These are phyloP conservation scores for Angomonas ambiguus DNA, from an alignment of 208 protist species.

Conservation along the genomic window DNA sequence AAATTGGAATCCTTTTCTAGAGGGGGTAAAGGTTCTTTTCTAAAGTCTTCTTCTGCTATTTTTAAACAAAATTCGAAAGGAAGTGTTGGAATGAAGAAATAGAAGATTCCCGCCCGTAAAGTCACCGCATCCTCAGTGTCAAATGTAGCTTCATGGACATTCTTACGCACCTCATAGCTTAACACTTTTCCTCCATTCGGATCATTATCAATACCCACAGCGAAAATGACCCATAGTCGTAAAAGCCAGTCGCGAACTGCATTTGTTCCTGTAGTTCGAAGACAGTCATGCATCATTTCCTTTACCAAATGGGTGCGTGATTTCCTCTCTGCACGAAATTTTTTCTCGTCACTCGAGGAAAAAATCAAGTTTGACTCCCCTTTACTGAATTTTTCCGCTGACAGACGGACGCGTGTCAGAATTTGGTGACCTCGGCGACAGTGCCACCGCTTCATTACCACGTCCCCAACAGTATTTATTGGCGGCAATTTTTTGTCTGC, in stretches of 20 bases:
- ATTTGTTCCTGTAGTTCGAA: constrained; percentile 29
- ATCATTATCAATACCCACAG: constrained; percentile 52
- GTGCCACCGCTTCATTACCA: constrained; percentile 56
- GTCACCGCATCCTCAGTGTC: constrained; percentile 36
- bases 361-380: constrained; percentile 41
- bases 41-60: constrained; percentile 37
- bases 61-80: constrained; percentile 42
- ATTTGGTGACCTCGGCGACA: constrained; percentile 64
- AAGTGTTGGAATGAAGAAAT: constrained; percentile 51
- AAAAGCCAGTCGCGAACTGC: constrained; percentile 50
- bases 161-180: constrained; percentile 58
- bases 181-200: constrained; percentile 33
- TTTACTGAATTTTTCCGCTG: constrained; percentile 47
- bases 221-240: constrained; percentile 63
- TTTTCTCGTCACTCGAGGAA: constrained; percentile 38
- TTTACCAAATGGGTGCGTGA: constrained; percentile 38
- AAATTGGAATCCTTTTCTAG: constrained; percentile 9
- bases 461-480: constrained; percentile 45
- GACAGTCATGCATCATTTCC: constrained; percentile 24
- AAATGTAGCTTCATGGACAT: constrained; percentile 51
- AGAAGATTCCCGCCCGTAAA: constrained; percentile 45
- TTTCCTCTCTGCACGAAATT: constrained; percentile 42
- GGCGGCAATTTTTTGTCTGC: constrained; percentile 7
- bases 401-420: constrained; percentile 46
- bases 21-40: constrained; percentile 10